Conservation (phyloP, 2,329 filamentous ascomycete genomes). For the Neodidymelliopsis sp. region DNA sequence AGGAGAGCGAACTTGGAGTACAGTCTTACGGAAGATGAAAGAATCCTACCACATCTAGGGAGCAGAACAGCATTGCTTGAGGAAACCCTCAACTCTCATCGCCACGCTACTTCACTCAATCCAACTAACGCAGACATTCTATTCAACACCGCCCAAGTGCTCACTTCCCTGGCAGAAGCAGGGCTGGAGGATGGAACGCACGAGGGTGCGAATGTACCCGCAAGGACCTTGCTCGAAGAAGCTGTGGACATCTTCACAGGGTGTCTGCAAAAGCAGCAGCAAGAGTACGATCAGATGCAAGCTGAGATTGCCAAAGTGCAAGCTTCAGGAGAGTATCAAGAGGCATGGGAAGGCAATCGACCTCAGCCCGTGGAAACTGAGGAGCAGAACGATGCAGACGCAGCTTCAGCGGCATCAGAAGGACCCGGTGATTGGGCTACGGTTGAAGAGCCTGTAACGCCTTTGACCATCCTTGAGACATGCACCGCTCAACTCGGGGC, state of each 20-base stretch:
- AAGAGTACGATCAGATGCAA: conserved; percentile 54
- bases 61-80: conserved; percentile 63
- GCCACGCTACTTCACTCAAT: conserved; percentile 65
- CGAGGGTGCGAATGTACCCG: conserved; percentile 51
- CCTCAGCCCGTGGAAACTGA: conserved; percentile 11
- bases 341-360: conserved; percentile 27
- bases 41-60: conserved; percentile 66
- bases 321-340: conserved; percentile 30
- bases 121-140: conserved; percentile 71
- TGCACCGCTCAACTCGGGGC: conserved; percentile 66
- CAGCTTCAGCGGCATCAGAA: conserved; percentile 34
- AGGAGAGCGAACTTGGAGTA: conserved; percentile 71
- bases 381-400: conserved; percentile 31
- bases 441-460: conserved; percentile 71
- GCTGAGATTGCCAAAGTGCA: conserved; percentile 42
- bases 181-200: conserved; percentile 61
- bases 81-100: conserved; percentile 69
- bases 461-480: conserved; percentile 71
- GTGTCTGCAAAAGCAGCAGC: conserved; percentile 55
- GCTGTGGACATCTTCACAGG: conserved; percentile 66
- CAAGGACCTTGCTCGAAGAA: conserved; percentile 65
- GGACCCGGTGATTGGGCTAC: conserved; percentile 68
- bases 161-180: conserved; percentile 70
- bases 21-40: conserved; percentile 72
- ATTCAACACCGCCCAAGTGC: conserved; percentile 76